phyloP scores from a whole-genome alignment of 179 eudicot genomes.

The Dionaea muscipula region DNA sequence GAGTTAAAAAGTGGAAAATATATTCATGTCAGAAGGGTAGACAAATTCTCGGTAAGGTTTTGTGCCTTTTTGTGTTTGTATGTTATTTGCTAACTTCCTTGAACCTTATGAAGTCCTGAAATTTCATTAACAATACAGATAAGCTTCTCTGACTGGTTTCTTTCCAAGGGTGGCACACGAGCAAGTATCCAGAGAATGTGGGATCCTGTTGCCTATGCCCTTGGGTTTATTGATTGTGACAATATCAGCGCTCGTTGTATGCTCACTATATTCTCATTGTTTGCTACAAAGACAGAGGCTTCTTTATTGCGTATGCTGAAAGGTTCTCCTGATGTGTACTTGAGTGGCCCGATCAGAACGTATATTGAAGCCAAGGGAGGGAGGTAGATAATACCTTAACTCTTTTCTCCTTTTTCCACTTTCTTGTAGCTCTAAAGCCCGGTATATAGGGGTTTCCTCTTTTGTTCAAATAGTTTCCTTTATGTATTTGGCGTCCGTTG shows the following conservation, averaged over 20 bases:
- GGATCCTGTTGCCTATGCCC: slow-evolving; percentile 99
- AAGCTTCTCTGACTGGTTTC: slow-evolving; percentile 96
- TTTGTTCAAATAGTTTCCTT: not conserved
- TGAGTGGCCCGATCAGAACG: slow-evolving; percentile 87
- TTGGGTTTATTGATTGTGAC: slow-evolving; percentile 97
- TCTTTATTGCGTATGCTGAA: slow-evolving; percentile 95
- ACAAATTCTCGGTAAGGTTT: too few species aligned
- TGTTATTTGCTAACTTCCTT: too few species aligned
- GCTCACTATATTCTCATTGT: slow-evolving; percentile 93
- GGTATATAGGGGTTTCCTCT: not conserved
- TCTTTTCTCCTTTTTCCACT: too few species aligned
- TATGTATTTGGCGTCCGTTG: slow-evolving; percentile 6
- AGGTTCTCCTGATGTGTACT: slow-evolving; percentile 93
- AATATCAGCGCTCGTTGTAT: slow-evolving; percentile 98
- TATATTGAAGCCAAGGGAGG: slow-evolving; percentile 87
- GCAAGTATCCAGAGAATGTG: slow-evolving; percentile 93
- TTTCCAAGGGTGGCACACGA: slow-evolving; percentile 96
- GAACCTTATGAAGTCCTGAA: not conserved
- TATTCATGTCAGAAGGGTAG: too few species aligned
- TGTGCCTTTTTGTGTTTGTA: too few species aligned
- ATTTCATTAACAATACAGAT: slow-evolving; percentile 30
- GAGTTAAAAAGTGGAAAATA: too few species aligned
- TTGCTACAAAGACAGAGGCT: slow-evolving; percentile 97
- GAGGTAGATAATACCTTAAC: slow-evolving; percentile 62
- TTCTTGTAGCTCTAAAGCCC: too few species aligned